Evolutionary conservation across 2,329 filamentous ascomycete genomes (phyloP).

Genomic region (Kalmusia sp.): DNA sequence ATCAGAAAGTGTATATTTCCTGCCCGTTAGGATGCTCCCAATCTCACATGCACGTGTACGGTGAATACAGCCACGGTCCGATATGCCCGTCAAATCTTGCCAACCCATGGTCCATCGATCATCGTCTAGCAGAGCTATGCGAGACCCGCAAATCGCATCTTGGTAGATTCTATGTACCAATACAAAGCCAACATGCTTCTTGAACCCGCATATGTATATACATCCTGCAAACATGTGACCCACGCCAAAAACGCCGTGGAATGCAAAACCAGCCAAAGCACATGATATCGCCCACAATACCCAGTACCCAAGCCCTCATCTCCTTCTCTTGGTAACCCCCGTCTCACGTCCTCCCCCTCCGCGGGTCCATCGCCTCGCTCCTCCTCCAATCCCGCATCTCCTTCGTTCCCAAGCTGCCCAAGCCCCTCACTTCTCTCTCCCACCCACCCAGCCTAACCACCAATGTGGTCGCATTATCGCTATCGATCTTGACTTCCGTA

Average conservation of each 20-base stretch:
- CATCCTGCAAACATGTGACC: neutral
- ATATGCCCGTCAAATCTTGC: no score
- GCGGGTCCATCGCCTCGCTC: constrained; percentile 81
- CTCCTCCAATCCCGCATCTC: constrained; percentile 86
- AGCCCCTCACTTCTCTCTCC: constrained; percentile 77
- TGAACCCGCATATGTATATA: neutral
- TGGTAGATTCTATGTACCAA: neutral
- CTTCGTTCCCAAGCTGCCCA: constrained; percentile 89
- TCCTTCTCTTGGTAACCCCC: neutral
- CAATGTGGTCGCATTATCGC: constrained; percentile 69
- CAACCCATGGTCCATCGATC: no score
- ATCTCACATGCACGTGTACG: no score
- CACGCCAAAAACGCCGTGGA: neutral
- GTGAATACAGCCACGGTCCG: no score
- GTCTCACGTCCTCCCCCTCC: constrained; percentile 63
- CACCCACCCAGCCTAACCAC: constrained; percentile 70
- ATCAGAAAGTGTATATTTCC: no score
- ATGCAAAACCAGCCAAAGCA: neutral
- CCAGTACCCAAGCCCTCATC: neutral
- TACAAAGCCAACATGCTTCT: neutral
- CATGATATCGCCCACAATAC: neutral
- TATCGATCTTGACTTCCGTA: constrained; percentile 75
- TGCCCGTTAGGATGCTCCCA: no score
- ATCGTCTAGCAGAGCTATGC: no score
- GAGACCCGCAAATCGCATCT: neutral